Percentiles rank a stretch among this genome's conserved stretches.
Evolutionary conservation across 768 basidiomycete species (phyloP).

Genomic region (Trametes maxima): DNA sequence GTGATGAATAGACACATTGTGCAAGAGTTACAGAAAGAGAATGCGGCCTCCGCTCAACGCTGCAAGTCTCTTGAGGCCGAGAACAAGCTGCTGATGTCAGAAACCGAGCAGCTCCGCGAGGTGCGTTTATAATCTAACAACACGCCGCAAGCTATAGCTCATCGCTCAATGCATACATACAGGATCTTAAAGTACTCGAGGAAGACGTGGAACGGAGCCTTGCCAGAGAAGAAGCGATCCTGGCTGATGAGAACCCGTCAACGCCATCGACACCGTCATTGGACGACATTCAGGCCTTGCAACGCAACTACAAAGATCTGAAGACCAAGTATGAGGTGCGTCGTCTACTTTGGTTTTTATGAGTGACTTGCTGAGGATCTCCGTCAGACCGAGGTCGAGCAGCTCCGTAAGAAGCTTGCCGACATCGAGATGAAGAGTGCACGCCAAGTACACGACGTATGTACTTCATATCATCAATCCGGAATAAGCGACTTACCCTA

Average conservation of each 20-base stretch:
- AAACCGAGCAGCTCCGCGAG: conserved; percentile 74
- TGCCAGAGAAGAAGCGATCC: conserved; percentile 48
- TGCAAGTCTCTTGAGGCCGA: conserved; percentile 77
- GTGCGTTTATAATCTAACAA: conserved; percentile 39
- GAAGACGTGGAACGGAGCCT: conserved; percentile 68
- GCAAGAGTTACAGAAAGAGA: conserved; percentile 86
- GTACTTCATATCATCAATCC: conserved; percentile 29
- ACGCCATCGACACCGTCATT: conserved; percentile 15
- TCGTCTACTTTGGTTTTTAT: background rate
- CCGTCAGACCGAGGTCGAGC: conserved; percentile 64
- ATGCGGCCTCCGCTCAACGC: conserved; percentile 56
- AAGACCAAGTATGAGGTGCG: conserved; percentile 56
- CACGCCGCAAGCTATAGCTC: background rate
- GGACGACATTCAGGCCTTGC: conserved; percentile 43
- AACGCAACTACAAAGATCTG: conserved; percentile 49
- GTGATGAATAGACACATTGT: conserved; percentile 70
- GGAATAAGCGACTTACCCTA: conserved; percentile 3
- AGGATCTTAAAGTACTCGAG: conserved; percentile 81
- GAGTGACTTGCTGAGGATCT: background rate
- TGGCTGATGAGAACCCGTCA: conserved; percentile 26
- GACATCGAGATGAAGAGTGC: conserved; percentile 79
- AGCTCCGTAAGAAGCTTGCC: conserved; percentile 65
- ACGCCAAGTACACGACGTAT: conserved; percentile 65
- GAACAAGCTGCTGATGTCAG: conserved; percentile 67
- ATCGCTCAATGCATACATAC: conserved; percentile 7